These are phyloP conservation scores for Aspergillus niger DNA, from an alignment of 2,329 filamentous ascomycete genomes.

Conservation along the genomic window DNA sequence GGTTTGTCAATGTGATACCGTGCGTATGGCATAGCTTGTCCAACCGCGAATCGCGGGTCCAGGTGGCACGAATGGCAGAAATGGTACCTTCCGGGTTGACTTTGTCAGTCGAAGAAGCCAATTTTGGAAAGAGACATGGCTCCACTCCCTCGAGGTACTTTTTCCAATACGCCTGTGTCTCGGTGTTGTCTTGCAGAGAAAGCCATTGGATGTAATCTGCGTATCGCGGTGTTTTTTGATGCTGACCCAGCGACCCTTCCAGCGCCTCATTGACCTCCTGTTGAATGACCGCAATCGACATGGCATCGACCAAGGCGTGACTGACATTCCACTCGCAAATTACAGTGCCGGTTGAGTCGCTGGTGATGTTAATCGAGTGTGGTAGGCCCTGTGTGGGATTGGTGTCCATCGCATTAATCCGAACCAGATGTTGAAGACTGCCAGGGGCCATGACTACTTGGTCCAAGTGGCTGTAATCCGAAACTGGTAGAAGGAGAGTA, in stretches of 20 bases:
- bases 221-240: neutral
- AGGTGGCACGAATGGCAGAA: neutral
- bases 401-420: neutral
- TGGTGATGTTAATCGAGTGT: neutral
- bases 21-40: constrained; percentile 10
- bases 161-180: constrained; percentile 29
- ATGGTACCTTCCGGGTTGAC: neutral
- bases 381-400: neutral
- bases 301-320: constrained; percentile 19
- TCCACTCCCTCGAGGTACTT: neutral
- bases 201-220: neutral
- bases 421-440: neutral
- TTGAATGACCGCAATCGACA: constrained; percentile 6
- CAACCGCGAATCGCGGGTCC: neutral
- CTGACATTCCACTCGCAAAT: constrained; percentile 14
- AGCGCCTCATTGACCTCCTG: constrained; percentile 1
- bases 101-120: neutral
- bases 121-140: constrained; percentile 10
- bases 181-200: neutral
- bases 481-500: neutral
- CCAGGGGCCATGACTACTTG: neutral
- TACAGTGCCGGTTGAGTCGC: neutral
- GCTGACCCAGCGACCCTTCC: neutral
- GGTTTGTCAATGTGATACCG: constrained; percentile 28
- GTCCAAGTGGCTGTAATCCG: neutral